Conservation (phyloP, 2,329 filamentous ascomycete species). For the Rhynchosporium secalis region DNA sequence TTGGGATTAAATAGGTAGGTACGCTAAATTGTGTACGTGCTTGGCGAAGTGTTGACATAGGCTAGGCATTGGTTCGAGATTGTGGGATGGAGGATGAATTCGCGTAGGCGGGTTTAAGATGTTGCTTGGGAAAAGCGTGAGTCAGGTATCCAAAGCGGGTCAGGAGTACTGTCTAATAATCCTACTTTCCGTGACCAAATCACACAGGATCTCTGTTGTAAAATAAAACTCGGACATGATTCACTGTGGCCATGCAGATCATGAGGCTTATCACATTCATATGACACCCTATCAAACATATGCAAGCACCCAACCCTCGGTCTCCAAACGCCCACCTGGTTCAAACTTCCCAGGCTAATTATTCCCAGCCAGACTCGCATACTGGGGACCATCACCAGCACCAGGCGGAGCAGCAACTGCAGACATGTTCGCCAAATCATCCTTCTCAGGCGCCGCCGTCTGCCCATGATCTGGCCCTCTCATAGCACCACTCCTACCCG, state of each 20-base stretch:
- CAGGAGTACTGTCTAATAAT: too few relatives aligned
- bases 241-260: neutral
- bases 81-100: too few relatives aligned
- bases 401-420: conserved; percentile 77
- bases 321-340: neutral
- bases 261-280: neutral
- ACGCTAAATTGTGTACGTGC: too few relatives aligned
- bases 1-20: too few relatives aligned
- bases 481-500: conserved; percentile 43
- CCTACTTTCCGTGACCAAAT: too few relatives aligned
- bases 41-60: too few relatives aligned
- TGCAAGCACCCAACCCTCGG: conserved; percentile 2
- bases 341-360: conserved; percentile 45
- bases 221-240: too few relatives aligned
- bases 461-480: conserved; percentile 34
- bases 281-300: neutral
- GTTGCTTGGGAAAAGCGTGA: too few relatives aligned
- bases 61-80: too few relatives aligned
- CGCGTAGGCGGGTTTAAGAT: too few relatives aligned
- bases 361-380: conserved; percentile 82
- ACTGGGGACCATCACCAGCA: conserved; percentile 67
- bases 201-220: too few relatives aligned
- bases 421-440: conserved; percentile 38
- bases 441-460: conserved; percentile 30
- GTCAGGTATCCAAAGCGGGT: too few relatives aligned